Percentiles rank a stretch among this genome's conserved stretches.
Evolutionary conservation across 2,329 filamentous ascomycete genomes (phyloP).

Genomic region (Emmonsiellopsis sp.): DNA sequence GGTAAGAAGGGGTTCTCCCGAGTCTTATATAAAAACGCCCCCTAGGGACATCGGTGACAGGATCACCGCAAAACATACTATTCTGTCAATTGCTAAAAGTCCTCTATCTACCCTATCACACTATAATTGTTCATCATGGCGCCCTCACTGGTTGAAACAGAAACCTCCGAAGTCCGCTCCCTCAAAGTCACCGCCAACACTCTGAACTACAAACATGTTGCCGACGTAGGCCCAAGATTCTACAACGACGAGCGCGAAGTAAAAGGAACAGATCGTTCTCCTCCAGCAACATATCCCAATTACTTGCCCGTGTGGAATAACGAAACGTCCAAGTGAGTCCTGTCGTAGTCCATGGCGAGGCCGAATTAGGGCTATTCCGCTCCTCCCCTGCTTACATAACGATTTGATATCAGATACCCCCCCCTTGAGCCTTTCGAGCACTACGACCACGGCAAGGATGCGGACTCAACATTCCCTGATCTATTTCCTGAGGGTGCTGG

Average conservation of each 20-base stretch:
- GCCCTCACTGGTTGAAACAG: slow-evolving; percentile 23
- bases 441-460: slow-evolving; percentile 66
- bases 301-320: slow-evolving; percentile 66
- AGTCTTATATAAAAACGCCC: too few species aligned
- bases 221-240: slow-evolving; percentile 21
- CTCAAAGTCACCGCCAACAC: slow-evolving; percentile 16
- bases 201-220: slow-evolving; percentile 28
- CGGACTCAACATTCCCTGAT: slow-evolving; percentile 59
- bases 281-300: slow-evolving; percentile 55
- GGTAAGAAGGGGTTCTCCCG: too few species aligned
- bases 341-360: not conserved
- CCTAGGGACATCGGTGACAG: too few species aligned
- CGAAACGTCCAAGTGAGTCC: slow-evolving; percentile 32
- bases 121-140: slow-evolving; percentile 20
- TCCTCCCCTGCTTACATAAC: slow-evolving; percentile 28
- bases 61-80: too few species aligned
- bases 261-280: slow-evolving; percentile 43
- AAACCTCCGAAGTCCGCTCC: slow-evolving; percentile 19
- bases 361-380: not conserved
- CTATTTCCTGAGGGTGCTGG: slow-evolving; percentile 44
- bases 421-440: slow-evolving; percentile 62
- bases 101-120: too few species aligned
- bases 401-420: slow-evolving; percentile 21
- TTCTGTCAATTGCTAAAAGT: too few species aligned
- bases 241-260: slow-evolving; percentile 42